Conservation (phyloP, 805 yeast species). For the Peterozyma xylosa region DNA sequence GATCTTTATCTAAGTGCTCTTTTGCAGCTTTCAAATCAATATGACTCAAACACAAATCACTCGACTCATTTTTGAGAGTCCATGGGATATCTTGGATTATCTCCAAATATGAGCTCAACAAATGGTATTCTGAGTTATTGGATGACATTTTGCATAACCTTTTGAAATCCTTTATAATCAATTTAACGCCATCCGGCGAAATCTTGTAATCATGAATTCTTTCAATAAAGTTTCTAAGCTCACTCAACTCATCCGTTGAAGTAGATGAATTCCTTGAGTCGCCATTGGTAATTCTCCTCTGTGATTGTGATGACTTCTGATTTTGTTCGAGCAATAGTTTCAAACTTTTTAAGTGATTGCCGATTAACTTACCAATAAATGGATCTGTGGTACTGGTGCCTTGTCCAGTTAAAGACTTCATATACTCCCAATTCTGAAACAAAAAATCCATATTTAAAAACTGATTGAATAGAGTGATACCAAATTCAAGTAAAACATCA, state of each 20-base stretch:
- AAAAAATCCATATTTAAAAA: slow-evolving; percentile 17
- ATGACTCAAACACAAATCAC: slow-evolving; percentile 19
- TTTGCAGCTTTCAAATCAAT: slow-evolving; percentile 48
- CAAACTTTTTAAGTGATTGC: slow-evolving; percentile 19
- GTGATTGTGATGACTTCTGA: slow-evolving; percentile 5
- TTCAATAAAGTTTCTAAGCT: slow-evolving; percentile 16
- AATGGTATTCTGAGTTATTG: slow-evolving; percentile 57
- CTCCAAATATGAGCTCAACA: slow-evolving; percentile 56
- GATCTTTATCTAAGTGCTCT: slow-evolving; percentile 62
- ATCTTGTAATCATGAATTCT: slow-evolving; percentile 24
- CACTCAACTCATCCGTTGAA: slow-evolving; percentile 24
- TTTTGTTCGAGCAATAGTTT: slow-evolving; percentile 15
- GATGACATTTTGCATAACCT: slow-evolving; percentile 48
- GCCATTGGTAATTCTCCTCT: slow-evolving; percentile 10
- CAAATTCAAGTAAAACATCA: slow-evolving; percentile 14
- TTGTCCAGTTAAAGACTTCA: slow-evolving; percentile 11
- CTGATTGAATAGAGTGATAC: slow-evolving; percentile 17
- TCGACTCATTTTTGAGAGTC: slow-evolving; percentile 19
- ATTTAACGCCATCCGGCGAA: slow-evolving; percentile 31
- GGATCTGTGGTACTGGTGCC: slow-evolving; percentile 4
- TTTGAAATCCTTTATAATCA: slow-evolving; percentile 42
- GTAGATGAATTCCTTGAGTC: slow-evolving; percentile 12
- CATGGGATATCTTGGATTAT: slow-evolving; percentile 61
- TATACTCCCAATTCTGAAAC: slow-evolving; percentile 20
- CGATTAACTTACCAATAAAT: slow-evolving; percentile 18